Percentiles rank a stretch among this genome's conserved stretches.
Evolutionary conservation across 164 flowering plant species (phyloP).

Genomic region (Aristolochia californica): DNA sequence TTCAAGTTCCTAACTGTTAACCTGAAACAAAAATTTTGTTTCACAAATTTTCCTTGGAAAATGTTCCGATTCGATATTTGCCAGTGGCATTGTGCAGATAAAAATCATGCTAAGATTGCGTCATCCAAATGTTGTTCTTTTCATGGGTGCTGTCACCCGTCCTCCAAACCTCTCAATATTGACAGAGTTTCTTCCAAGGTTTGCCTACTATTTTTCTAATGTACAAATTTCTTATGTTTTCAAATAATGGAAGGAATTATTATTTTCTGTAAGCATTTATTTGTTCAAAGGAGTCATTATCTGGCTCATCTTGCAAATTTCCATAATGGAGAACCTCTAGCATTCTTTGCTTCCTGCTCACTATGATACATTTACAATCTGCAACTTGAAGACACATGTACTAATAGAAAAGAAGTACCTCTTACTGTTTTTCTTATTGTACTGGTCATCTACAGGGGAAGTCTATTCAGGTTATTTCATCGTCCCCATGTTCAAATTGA

Average conservation of each 20-base stretch:
- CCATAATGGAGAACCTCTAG: no score
- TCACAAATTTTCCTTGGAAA: background rate
- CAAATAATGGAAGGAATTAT: no score
- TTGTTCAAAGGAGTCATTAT: no score
- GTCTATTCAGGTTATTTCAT: conserved; percentile 82
- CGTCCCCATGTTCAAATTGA: conserved; percentile 66
- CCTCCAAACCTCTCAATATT: conserved; percentile 90
- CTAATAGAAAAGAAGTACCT: no score
- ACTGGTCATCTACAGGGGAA: conserved; percentile 51
- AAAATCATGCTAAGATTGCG: conserved; percentile 88
- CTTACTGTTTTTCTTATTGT: no score
- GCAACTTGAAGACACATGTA: no score
- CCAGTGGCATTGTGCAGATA: conserved; percentile 37
- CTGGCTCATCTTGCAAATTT: background rate
- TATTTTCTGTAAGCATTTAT: no score
- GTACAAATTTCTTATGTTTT: no score
- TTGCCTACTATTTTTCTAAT: conserved; percentile 3
- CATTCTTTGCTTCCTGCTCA: no score
- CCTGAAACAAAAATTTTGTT: background rate
- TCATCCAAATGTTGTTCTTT: conserved; percentile 97
- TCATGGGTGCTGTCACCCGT: conserved; percentile 97
- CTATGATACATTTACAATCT: no score
- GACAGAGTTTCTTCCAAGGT: conserved; percentile 95
- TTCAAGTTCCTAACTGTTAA: background rate
- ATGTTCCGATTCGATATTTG: conserved; percentile 5